These are phyloP conservation scores for Hypoxylon lienhwacheense DNA, from an alignment of 495 filamentous ascomycete genomes.

Conservation along the genomic window DNA sequence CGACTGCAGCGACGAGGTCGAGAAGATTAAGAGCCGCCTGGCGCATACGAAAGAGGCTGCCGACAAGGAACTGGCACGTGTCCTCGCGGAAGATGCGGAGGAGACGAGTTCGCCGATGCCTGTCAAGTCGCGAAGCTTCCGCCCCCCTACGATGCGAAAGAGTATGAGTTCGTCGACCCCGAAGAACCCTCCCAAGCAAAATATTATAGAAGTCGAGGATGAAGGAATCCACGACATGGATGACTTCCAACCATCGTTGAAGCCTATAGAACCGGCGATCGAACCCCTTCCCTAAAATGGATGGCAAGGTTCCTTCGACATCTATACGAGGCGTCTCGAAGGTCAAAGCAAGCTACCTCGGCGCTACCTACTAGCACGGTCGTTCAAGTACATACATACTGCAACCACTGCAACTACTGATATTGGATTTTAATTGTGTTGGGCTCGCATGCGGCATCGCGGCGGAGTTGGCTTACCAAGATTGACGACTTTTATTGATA, in stretches of 20 bases:
- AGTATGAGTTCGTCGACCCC: constrained; percentile 23
- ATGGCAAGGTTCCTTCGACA: constrained; percentile 1
- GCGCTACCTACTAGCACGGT: background rate
- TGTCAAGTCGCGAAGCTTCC: constrained; percentile 36
- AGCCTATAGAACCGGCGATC: constrained; percentile 30
- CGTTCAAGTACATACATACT: constrained; percentile 9
- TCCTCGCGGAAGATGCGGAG: constrained; percentile 45
- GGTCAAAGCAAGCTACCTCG: constrained; percentile 8
- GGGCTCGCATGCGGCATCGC: constrained; percentile 27
- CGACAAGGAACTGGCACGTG: constrained; percentile 58
- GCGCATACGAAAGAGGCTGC: constrained; percentile 62
- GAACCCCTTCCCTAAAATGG: constrained; percentile 24
- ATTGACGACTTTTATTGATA: constrained; percentile 11
- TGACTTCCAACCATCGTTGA: constrained; percentile 32
- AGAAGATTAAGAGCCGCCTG: constrained; percentile 62
- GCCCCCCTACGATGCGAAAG: constrained; percentile 41
- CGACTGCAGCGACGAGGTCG: constrained; percentile 73
- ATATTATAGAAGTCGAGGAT: constrained; percentile 38
- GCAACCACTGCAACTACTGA: background rate
- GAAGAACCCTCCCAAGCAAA: constrained; percentile 35
- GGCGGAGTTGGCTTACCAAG: constrained; percentile 29
- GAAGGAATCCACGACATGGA: constrained; percentile 48
- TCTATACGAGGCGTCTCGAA: constrained; percentile 5
- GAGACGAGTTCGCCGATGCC: constrained; percentile 26
- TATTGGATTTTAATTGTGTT: no score